A percentile compares a stretch with the other conserved stretches of the same genome.
These are phyloP conservation scores for Crithidia mellificae DNA, from an alignment of 208 protist species.

Conservation along the genomic window DNA sequence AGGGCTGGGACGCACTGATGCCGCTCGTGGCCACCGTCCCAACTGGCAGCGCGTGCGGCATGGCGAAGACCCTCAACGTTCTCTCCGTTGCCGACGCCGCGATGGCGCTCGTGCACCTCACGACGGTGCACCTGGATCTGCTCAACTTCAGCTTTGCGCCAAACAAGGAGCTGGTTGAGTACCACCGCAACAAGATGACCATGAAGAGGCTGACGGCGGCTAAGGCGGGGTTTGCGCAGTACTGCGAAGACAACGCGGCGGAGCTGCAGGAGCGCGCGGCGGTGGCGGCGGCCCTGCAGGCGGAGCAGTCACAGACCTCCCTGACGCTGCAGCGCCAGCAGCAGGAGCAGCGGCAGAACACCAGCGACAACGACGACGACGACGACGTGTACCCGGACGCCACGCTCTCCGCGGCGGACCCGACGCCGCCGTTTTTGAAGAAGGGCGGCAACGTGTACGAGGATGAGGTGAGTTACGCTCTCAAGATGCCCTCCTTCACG, in stretches of 20 bases:
- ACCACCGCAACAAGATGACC: slow-evolving; percentile 26
- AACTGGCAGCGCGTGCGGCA: slow-evolving; percentile 81
- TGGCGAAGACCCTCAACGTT: slow-evolving; percentile 77
- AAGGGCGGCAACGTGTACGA: slow-evolving; percentile 50
- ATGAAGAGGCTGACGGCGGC: slow-evolving; percentile 19
- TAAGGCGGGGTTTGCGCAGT: slow-evolving; percentile 31
- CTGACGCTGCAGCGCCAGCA: no score
- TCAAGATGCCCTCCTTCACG: slow-evolving; percentile 44
- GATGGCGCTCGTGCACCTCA: slow-evolving; percentile 72
- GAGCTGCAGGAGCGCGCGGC: slow-evolving; percentile 34
- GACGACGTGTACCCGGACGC: not conserved
- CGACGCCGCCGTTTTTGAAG: slow-evolving; percentile 45
- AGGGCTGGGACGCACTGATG: slow-evolving; percentile 52
- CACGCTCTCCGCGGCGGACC: slow-evolving; percentile 9
- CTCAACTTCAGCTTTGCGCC: slow-evolving; percentile 57
- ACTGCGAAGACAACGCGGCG: slow-evolving; percentile 17
- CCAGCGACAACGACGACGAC: not conserved
- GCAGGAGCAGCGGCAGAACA: not conserved
- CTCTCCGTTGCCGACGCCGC: slow-evolving; percentile 44
- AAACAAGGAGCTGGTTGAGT: slow-evolving; percentile 42
- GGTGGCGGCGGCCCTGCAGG: not conserved
- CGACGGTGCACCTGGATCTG: slow-evolving; percentile 59
- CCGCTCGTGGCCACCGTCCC: slow-evolving; percentile 77
- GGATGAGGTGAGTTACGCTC: slow-evolving; percentile 40
- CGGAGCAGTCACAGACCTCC: no score